Evolutionary conservation across 2,329 filamentous ascomycete species (phyloP), one percentile per base, ranked within the genome.

Genomic region (Lanzia echinophila): DNA sequence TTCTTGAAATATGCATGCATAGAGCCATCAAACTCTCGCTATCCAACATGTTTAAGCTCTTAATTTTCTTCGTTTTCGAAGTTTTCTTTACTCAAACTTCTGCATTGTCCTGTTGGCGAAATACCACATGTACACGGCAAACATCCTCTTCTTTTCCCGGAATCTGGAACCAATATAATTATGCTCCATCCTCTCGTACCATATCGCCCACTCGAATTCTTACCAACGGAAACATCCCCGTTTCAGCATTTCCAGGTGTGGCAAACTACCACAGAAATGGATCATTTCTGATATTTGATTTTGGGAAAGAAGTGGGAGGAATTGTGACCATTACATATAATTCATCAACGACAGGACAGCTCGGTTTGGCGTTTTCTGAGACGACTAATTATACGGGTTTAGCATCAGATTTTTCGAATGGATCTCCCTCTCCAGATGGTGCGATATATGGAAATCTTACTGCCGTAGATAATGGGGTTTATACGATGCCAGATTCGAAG

Each of bases 251-350:
- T 24, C 44, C 50, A 4, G 60, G 58, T 8, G 39, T 48, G 1
- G 43, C 54, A 5, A 45, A 50, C 19, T 56, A 64, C 10, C 53
- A 58, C 17, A 57, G 56, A 1, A 81, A 82, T 62, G 77, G 75
- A 6, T 79, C 77, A 2, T 69, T 71, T 20, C 63, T 79, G 2
- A 75, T 81, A 1, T 79, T 81, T 55, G 80, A 83, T 63, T 83
- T 83, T 62, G 79, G 79, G 3, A 70, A 73, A 31, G 79, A 83
- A 63, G 79, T 83, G 11, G 79, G 81, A 19, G 80, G 80, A 11
- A 73, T 82, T 50, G 67, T 79, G 7, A 74, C 56, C 2, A 15
- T 65, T 11, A 45, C 60, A 3, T 62, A 62, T 44, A 41, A 47
- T 3, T 67, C 72, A 4, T 70, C 69, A 11, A 70, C 70, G 2